Percentiles rank a stretch among this genome's conserved stretches.
Evolutionary conservation across 768 basidiomycete species (phyloP).

Genomic region (Suillus lakei): DNA sequence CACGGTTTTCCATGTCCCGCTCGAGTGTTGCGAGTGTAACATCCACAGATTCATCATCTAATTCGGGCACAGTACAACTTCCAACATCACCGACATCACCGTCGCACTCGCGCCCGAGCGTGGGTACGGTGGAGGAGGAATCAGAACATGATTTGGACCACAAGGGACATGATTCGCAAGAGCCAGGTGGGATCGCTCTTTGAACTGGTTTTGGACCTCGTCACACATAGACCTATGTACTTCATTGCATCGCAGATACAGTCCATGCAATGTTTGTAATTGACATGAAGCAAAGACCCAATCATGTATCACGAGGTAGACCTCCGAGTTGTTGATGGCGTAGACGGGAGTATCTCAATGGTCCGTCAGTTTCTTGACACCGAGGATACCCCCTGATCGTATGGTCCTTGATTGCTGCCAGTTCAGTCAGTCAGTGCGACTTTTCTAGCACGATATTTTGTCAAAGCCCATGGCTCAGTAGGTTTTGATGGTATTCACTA

Average conservation of each 20-base stretch:
- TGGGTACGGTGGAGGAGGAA: constrained; percentile 32
- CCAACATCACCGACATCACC: constrained; percentile 17
- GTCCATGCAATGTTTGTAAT: constrained; percentile 10
- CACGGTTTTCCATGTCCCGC: constrained; percentile 43
- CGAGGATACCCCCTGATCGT: too few relatives aligned
- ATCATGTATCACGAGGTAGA: not conserved
- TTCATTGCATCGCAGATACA: constrained; percentile 6
- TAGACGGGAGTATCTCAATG: not conserved
- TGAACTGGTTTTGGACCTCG: constrained; percentile 19
- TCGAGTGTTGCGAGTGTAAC: constrained; percentile 28
- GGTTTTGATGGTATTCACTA: too few relatives aligned
- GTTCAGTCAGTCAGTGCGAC: not conserved
- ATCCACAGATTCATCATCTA: constrained; percentile 27
- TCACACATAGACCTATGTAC: not conserved
- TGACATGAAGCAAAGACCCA: not conserved
- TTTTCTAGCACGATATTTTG: not conserved
- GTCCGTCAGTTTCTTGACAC: not conserved
- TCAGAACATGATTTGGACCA: constrained; percentile 23
- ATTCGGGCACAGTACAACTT: constrained; percentile 13
- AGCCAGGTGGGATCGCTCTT: constrained; percentile 34
- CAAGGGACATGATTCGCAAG: constrained; percentile 20
- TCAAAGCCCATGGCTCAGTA: too few relatives aligned
- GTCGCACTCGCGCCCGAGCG: constrained; percentile 18
- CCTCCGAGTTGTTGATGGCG: not conserved
- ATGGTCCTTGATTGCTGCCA: not conserved